Evolutionary conservation across 345 rosid genomes (phyloP), one percentile per base, ranked within the genome.

Genomic region (Trapa incisa): DNA sequence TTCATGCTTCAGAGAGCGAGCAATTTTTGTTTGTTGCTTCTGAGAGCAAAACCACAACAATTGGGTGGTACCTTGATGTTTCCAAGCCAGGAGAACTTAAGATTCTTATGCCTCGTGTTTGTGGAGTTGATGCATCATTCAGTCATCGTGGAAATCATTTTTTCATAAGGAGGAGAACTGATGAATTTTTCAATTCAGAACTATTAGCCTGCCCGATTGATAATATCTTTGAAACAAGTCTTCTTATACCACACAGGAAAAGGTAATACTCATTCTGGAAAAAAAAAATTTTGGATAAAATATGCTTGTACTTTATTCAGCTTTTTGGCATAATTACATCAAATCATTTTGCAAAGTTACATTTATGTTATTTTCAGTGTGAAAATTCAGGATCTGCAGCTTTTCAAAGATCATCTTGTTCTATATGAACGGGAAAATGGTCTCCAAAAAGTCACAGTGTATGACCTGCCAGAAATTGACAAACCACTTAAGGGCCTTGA

Each of bases 61-160:
- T 83, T 48, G 78, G 76, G 43, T 84, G 82, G 73, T 88, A 87
- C 67, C 75, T 88, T 72, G 91, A 93, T 68, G 74, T 81, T 70
- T 78, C 85, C 48, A 79, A 73, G 71, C 91, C 86, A 45, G 86
- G 83, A 47, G 96, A 96, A 71, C 91, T 84, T 57, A 76, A 13
- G 80, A 87, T 84, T 70, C 76, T 93, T 85, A 88, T 92, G 37
- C 88, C 96, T 75, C 82, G 94, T 67, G 73, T 78, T 16, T 76
- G 72, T 70, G 98, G 98, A 67, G 81, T 84, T 71, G 95, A 84
- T 70, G 71, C 83, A 37, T 78, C 85, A 10, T 96, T 67, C 39
- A 80, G 92, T 68, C 98, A 90, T 79, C 86, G 96, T 22, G 98
- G 96, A 73, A 80, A 82, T 67, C 91, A 90, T 80, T 93, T 93